Evolutionary conservation across 768 basidiomycete genomes (phyloP).

Genomic region (Mycena alexandri): DNA sequence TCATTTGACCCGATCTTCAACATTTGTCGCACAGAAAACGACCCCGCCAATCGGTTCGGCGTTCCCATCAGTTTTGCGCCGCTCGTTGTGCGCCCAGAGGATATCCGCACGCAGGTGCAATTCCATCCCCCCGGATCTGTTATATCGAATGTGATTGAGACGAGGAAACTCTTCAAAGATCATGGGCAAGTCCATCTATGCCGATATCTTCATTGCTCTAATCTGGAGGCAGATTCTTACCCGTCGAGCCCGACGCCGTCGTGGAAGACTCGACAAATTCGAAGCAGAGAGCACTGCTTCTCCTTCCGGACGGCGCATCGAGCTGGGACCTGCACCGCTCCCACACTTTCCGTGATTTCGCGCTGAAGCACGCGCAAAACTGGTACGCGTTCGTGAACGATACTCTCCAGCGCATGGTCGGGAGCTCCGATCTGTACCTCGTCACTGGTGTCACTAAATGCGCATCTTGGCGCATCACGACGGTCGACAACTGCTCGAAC

Average conservation of each 20-base stretch:
- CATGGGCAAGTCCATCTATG: conserved; percentile 7
- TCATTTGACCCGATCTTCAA: conserved; percentile 36
- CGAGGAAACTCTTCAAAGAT: too few relatives aligned
- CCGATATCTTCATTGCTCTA: neutral
- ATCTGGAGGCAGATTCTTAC: neutral
- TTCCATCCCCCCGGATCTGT: conserved; percentile 12
- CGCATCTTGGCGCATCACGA: conserved; percentile 24
- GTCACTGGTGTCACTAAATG: conserved; percentile 27
- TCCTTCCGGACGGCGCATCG: conserved; percentile 33
- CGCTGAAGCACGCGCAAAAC: conserved; percentile 22
- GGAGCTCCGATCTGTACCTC: conserved; percentile 24
- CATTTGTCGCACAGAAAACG: conserved; percentile 16
- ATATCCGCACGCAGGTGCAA: neutral
- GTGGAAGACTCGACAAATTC: conserved; percentile 21
- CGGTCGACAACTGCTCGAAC: conserved; percentile 9
- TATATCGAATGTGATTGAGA: conserved; percentile 10
- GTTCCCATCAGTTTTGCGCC: conserved; percentile 27
- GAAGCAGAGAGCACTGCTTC: conserved; percentile 25
- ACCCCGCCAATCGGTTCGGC: conserved; percentile 28
- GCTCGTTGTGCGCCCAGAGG: neutral
- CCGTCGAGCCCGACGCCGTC: conserved; percentile 10
- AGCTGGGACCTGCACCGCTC: conserved; percentile 7
- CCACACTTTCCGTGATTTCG: conserved; percentile 20
- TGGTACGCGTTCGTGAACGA: conserved; percentile 35
- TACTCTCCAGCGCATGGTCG: conserved; percentile 13